Conservation (phyloP, 1,284 basidiomycete species). For the Salmacisia buchloeana region DNA sequence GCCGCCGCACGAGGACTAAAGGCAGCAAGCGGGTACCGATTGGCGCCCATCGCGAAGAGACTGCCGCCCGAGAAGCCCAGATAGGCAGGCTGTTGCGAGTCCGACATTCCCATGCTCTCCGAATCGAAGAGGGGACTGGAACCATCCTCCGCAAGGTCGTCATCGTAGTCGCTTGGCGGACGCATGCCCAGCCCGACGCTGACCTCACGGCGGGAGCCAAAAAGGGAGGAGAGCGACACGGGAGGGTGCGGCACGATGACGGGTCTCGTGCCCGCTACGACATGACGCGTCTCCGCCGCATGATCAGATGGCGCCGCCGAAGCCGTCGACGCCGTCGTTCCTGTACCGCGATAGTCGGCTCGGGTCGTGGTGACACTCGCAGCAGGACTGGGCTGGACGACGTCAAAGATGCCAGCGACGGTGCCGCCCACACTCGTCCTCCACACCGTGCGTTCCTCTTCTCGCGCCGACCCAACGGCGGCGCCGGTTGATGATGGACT, state of each 20-base stretch:
- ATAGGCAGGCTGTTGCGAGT: constrained; percentile 21
- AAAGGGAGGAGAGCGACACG: constrained; percentile 14
- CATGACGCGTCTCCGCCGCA: background rate
- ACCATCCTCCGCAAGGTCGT: background rate
- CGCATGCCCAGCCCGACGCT: background rate
- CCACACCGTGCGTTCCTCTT: constrained; percentile 24
- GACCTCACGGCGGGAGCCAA: background rate
- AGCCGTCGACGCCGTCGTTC: background rate
- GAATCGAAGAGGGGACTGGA: background rate
- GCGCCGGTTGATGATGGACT: background rate
- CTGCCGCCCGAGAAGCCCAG: constrained; percentile 38
- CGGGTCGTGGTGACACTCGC: no score
- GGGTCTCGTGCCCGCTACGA: constrained; percentile 12
- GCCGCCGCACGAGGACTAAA: constrained; percentile 19
- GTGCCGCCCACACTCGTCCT: constrained; percentile 26
- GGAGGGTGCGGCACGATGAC: constrained; percentile 35
- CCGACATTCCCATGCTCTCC: constrained; percentile 5
- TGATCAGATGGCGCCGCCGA: background rate
- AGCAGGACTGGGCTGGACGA: constrained; percentile 25
- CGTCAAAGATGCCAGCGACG: constrained; percentile 36
- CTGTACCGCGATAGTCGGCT: background rate
- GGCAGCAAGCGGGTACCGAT: constrained; percentile 34
- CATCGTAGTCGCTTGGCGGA: background rate
- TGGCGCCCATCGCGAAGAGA: constrained; percentile 39
- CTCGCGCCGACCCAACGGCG: background rate